These are phyloP conservation scores for Lonicera japonica DNA, from an alignment of 129 eudicot species.

Conservation along the genomic window DNA sequence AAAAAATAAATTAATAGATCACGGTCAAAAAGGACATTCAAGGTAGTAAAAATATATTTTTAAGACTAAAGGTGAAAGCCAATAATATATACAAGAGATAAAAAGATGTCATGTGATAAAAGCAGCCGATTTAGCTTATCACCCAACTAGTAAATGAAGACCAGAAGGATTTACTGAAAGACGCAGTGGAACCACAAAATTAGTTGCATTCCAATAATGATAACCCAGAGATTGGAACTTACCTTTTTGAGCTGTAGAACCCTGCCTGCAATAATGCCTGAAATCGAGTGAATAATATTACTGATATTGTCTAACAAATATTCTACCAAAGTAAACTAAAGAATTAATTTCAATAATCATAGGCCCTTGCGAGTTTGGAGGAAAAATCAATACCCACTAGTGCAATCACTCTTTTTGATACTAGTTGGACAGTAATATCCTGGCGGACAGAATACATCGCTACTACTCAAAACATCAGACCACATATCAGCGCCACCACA, in stretches of 20 bases:
- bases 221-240: conserved; percentile 8
- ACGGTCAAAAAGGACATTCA: too few species aligned
- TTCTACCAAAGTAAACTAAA: background rate
- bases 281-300: conserved; percentile 22
- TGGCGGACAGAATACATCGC: conserved; percentile 71
- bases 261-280: conserved; percentile 89
- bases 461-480: conserved; percentile 53
- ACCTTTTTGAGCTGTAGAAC: conserved; percentile 60
- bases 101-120: too few species aligned
- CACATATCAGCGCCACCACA: conserved; percentile 96
- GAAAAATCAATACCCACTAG: conserved; percentile 46
- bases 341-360: background rate
- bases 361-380: background rate
- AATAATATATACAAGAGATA: too few species aligned
- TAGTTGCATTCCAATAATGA: background rate
- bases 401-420: conserved; percentile 46
- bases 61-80: too few species aligned
- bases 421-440: conserved; percentile 93
- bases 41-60: too few species aligned
- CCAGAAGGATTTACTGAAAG: too few species aligned
- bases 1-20: too few species aligned
- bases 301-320: background rate
- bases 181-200: background rate
- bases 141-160: too few species aligned
- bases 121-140: too few species aligned